A percentile compares a stretch with the other conserved stretches of the same genome.
Conservation (phyloP, 1,284 basidiomycete species). For the Cryptococcus neoformans region DNA sequence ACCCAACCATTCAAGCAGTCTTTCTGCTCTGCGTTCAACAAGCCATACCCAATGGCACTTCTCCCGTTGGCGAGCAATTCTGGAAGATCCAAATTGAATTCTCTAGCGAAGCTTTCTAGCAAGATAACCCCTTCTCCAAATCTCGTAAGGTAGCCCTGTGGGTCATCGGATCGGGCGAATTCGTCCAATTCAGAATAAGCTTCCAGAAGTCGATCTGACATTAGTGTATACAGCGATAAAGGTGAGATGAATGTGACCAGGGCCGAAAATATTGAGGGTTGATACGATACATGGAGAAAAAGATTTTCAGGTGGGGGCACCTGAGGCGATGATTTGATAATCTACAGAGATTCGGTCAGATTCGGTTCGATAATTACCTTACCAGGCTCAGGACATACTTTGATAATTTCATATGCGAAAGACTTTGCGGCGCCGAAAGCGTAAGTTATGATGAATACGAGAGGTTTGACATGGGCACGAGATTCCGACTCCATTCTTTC, state of each 20-base stretch:
- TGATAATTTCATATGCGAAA: constrained; percentile 25
- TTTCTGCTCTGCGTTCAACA: constrained; percentile 38
- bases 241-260: constrained; percentile 22
- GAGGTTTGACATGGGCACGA: constrained; percentile 27
- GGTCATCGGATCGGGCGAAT: constrained; percentile 34
- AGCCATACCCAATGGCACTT: constrained; percentile 31
- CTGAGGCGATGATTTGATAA: constrained; percentile 18
- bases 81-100: constrained; percentile 26
- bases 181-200: constrained; percentile 22
- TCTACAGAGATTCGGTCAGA: constrained; percentile 10
- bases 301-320: constrained; percentile 32
- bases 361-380: background rate
- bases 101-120: constrained; percentile 31
- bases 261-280: constrained; percentile 25
- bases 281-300: constrained; percentile 27
- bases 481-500: constrained; percentile 22
- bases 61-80: constrained; percentile 32
- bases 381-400: constrained; percentile 14
- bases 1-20: constrained; percentile 45
- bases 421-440: constrained; percentile 25
- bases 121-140: constrained; percentile 47
- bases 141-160: constrained; percentile 40
- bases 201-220: constrained; percentile 21
- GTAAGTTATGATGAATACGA: constrained; percentile 25
- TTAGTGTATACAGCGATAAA: constrained; percentile 16